Conservation (phyloP, 768 basidiomycete species). For the Leucosporidium yakuticum region DNA sequence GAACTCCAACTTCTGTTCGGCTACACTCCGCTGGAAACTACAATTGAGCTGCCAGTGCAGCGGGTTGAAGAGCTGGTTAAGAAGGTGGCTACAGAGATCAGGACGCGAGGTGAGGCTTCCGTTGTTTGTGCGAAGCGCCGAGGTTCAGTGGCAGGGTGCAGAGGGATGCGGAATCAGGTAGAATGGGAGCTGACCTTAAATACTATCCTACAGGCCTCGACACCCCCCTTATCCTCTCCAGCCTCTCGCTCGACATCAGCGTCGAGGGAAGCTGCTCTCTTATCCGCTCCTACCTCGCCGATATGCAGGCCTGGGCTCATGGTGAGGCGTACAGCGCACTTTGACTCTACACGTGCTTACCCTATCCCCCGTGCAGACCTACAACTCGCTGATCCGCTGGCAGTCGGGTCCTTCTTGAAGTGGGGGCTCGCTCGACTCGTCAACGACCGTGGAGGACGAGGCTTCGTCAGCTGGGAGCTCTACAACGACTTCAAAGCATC, state of each 20-base stretch:
- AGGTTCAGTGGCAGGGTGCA: too few species aligned
- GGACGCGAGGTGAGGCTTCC: constrained; percentile 52
- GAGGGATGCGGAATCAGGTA: too few species aligned
- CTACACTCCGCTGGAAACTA: constrained; percentile 66
- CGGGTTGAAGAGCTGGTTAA: constrained; percentile 67
- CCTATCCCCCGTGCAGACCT: constrained; percentile 51
- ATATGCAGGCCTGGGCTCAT: constrained; percentile 25
- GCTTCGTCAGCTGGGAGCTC: constrained; percentile 74
- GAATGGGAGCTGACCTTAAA: neutral
- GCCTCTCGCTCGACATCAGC: constrained; percentile 76
- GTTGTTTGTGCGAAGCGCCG: neutral
- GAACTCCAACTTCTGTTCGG: constrained; percentile 50
- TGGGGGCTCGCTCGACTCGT: constrained; percentile 84
- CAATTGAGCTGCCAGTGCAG: constrained; percentile 58
- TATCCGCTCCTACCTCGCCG: constrained; percentile 64
- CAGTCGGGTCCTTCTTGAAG: constrained; percentile 82
- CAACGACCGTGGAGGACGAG: constrained; percentile 51
- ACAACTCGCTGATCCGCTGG: constrained; percentile 72
- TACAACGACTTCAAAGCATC: constrained; percentile 75
- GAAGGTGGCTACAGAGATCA: constrained; percentile 63
- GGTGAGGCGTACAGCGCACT: constrained; percentile 3
- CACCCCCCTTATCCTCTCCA: constrained; percentile 87
- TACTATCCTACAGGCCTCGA: constrained; percentile 51
- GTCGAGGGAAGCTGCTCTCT: constrained; percentile 66
- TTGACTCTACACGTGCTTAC: neutral